These are phyloP conservation scores for Aspergillus novofumigatus DNA, from an alignment of 2,329 filamentous ascomycete species.

Conservation along the genomic window DNA sequence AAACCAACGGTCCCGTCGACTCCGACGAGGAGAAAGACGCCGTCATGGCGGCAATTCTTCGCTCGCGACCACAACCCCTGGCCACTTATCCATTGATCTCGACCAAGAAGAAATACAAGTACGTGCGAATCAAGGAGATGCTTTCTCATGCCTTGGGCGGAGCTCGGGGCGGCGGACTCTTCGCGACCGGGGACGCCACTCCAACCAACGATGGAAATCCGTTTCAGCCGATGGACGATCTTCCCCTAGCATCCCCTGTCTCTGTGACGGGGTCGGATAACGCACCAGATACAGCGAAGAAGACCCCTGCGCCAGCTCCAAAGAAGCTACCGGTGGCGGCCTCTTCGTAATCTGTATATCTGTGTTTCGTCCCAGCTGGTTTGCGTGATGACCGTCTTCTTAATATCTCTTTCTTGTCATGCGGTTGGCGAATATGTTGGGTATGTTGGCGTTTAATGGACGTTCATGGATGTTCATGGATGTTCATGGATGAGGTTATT, in stretches of 20 bases:
- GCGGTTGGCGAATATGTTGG: constrained; percentile 1
- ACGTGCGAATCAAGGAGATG: constrained; percentile 62
- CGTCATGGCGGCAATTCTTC: constrained; percentile 75
- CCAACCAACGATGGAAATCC: constrained; percentile 28
- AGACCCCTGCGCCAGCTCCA: constrained; percentile 16
- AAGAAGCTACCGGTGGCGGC: constrained; percentile 21
- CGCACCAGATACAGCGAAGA: constrained; percentile 19
- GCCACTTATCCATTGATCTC: constrained; percentile 58
- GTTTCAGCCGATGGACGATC: constrained; percentile 30
- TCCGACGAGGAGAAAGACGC: constrained; percentile 90
- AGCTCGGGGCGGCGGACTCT: constrained; percentile 43
- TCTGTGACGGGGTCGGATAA: constrained; percentile 20
- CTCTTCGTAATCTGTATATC: constrained; percentile 7
- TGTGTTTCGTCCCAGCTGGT: background rate
- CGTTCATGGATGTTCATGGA: background rate
- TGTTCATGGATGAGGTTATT: background rate
- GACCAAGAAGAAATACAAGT: constrained; percentile 53
- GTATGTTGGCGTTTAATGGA: background rate
- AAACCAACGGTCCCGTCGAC: constrained; percentile 77
- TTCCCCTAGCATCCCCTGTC: constrained; percentile 22
- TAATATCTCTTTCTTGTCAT: constrained; percentile 3
- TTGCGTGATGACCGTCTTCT: constrained; percentile 6
- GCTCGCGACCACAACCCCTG: constrained; percentile 74
- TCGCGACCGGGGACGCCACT: constrained; percentile 35
- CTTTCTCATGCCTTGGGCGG: constrained; percentile 55